Percentiles rank a stretch among this genome's conserved stretches.
These are phyloP conservation scores for Globisporangium viniferum DNA, from an alignment of 352 stramenopile species.

Conservation along the genomic window DNA sequence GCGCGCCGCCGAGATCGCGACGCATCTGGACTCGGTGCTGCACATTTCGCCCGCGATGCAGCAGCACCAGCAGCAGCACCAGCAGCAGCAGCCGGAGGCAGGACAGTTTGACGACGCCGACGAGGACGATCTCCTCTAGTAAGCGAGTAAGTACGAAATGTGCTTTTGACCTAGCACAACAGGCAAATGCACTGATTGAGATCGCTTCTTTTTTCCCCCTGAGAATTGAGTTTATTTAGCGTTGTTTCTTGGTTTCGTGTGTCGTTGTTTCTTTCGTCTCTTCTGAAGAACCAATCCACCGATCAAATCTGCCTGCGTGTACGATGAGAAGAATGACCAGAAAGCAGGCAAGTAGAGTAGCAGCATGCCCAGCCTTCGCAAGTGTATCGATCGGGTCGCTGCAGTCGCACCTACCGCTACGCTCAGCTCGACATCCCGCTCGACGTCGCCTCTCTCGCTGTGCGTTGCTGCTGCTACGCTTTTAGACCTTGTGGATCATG, in stretches of 20 bases:
- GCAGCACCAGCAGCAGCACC: conserved; percentile 15
- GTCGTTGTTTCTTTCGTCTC: neutral
- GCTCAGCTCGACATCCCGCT: too few relatives aligned
- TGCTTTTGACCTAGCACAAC: too few relatives aligned
- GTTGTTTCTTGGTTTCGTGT: neutral
- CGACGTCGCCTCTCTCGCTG: neutral
- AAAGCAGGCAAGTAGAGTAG: too few relatives aligned
- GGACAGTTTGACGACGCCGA: conserved; percentile 84
- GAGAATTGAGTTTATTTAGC: conserved; percentile 1
- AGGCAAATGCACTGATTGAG: neutral
- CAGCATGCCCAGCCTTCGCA: too few relatives aligned
- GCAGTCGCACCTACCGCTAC: neutral
- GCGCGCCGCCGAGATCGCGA: conserved; percentile 51
- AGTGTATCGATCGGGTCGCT: too few relatives aligned
- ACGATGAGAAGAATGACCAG: too few relatives aligned
- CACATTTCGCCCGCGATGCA: conserved; percentile 52
- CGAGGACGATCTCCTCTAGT: conserved; percentile 53
- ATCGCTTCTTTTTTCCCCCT: neutral
- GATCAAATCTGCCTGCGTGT: too few relatives aligned
- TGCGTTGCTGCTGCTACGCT: conserved; percentile 1
- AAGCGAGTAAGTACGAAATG: too few relatives aligned
- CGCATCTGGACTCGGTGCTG: conserved; percentile 71
- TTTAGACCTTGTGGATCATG: conserved; percentile 94
- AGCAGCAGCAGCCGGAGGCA: conserved; percentile 30
- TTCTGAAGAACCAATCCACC: too few relatives aligned